Base-by-base conservation (phyloP, 139 green algal species). In the Coelastrella sp. region DNA sequence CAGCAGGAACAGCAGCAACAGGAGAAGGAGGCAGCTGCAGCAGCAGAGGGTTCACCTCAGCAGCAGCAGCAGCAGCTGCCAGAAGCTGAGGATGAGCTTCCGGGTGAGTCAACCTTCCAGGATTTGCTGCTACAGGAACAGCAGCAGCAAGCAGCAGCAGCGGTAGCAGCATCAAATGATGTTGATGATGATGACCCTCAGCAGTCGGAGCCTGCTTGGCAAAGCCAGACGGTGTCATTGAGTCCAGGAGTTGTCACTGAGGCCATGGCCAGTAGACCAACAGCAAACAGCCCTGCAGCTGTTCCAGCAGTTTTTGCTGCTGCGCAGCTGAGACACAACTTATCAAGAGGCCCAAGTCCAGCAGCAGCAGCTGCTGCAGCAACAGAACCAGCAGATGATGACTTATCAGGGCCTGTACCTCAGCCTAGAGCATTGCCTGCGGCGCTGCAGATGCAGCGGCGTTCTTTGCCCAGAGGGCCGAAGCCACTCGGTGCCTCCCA, bases 71-170 rank as follows among this genome's bases (percentile, higher is more conserved):
- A 73, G 57, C 79, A 71, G 57, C 79, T 73, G 79, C 57, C 22
- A 11, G 57, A 60, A 58, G 22, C n/a, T 23, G 82, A 87, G 64
- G 64, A 78, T 78, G 82, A 87, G 82, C 64, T 87, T 23, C 82
- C 82, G 7, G 77, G 64, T 87, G 82, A 87, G 64, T 87, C 82
- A 2, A 58, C 82, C 4, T 87, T 87, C 65, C 82, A 87, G 32
- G 7, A 87, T 56, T 10, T 87, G 60, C 60, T 17, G 16, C 20
- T 58, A 20, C 60, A 76, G 20, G 6, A 76, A 60, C 59, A 86
- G 59, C 19, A 60, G 61, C 80, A 57, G 20, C 23, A n/a, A 83
- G 54, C 57, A 74, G 80, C 80, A 75, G 59, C 61, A 32, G 59
- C 68, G 7, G 2, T 22, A 76, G 5, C 17, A 76, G 68, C 68